phyloP scores from a whole-genome alignment of 2,329 filamentous ascomycete species.

The Clarireedia paspali region DNA sequence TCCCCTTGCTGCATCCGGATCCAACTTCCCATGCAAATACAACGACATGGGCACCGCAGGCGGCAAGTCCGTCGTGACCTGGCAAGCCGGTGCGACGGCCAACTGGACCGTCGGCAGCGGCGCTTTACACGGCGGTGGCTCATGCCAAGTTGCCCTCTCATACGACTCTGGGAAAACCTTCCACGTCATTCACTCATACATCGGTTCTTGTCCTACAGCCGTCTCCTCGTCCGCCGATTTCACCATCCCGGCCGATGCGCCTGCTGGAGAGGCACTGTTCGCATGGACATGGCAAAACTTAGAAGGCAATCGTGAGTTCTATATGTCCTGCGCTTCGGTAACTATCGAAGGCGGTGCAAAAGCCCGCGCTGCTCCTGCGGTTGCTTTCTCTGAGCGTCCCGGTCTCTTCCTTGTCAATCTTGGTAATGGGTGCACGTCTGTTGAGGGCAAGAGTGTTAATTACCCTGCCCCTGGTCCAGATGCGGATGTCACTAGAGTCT shows the following conservation, averaged over 20 bases:
- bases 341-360: conserved; percentile 33
- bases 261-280: conserved; percentile 20
- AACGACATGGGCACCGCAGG: conserved; percentile 26
- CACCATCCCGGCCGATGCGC: conserved; percentile 6
- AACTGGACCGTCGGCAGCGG: conserved; percentile 42
- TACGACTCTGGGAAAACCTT: conserved; percentile 51
- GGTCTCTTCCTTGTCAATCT: conserved; percentile 53
- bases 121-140: conserved; percentile 46
- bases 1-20: conserved; percentile 4
- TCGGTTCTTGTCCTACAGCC: conserved; percentile 3
- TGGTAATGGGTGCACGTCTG: conserved; percentile 41
- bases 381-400: conserved; percentile 40
- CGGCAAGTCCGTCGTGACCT: conserved; percentile 33
- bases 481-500: conserved; percentile 20
- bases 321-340: conserved; percentile 58
- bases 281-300: conserved; percentile 51
- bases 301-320: conserved; percentile 56
- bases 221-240: not conserved
- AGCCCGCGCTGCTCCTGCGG: conserved; percentile 11
- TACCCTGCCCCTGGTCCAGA: conserved; percentile 49
- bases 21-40: conserved; percentile 19
- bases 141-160: conserved; percentile 51
- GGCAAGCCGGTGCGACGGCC: conserved; percentile 42
- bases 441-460: conserved; percentile 38
- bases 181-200: conserved; percentile 48